Conservation (phyloP, 352 stramenopile species). For the Globisporangium radiosum region DNA sequence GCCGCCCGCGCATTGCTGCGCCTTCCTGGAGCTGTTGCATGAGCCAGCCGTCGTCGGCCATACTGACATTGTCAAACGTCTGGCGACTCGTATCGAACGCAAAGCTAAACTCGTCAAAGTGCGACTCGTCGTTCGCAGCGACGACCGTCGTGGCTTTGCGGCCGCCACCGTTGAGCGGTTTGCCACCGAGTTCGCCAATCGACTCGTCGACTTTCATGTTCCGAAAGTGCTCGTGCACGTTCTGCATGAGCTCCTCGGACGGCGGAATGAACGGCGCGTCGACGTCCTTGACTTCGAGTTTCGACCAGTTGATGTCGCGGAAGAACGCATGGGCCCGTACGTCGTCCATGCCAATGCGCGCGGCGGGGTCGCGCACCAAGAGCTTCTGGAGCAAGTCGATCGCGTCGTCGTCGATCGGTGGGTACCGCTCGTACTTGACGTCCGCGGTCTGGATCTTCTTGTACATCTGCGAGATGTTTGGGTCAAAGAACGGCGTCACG, state of each 20-base stretch:
- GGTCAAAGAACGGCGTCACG: slow-evolving; percentile 83
- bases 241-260: slow-evolving; percentile 78
- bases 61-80: slow-evolving; percentile 72
- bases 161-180: slow-evolving; percentile 51
- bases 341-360: slow-evolving; percentile 55
- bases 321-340: slow-evolving; percentile 74
- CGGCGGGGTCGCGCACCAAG: slow-evolving; percentile 60
- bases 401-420: slow-evolving; percentile 53
- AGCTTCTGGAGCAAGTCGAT: slow-evolving; percentile 75
- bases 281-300: slow-evolving; percentile 74
- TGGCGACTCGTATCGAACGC: slow-evolving; percentile 72
- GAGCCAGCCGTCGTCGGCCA: slow-evolving; percentile 81
- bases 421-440: slow-evolving; percentile 71
- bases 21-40: slow-evolving; percentile 75
- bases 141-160: slow-evolving; percentile 37
- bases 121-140: slow-evolving; percentile 44
- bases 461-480: slow-evolving; percentile 84
- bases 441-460: slow-evolving; percentile 86
- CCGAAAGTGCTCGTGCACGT: slow-evolving; percentile 84
- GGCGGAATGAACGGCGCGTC: slow-evolving; percentile 75
- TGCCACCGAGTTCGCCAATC: slow-evolving; percentile 46
- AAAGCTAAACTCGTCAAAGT: slow-evolving; percentile 88
- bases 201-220: slow-evolving; percentile 87
- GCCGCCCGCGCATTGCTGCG: slow-evolving; percentile 58
- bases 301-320: slow-evolving; percentile 54